Evolutionary conservation across 495 filamentous ascomycete genomes (phyloP), one percentile per base, ranked within the genome.

Genomic region (Aspergillus carlsbadensis): DNA sequence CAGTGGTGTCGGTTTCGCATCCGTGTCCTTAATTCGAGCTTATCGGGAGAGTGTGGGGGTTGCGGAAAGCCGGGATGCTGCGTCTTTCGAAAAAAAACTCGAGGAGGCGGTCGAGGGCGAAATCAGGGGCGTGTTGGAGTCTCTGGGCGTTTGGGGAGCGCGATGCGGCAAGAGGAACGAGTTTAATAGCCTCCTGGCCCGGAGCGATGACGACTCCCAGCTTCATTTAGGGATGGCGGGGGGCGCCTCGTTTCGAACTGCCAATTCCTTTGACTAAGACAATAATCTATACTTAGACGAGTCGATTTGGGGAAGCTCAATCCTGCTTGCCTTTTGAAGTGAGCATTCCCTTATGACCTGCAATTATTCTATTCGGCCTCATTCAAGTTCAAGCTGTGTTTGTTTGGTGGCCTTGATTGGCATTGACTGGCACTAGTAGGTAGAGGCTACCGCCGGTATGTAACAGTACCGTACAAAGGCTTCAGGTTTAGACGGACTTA

Each of bases 1-100:
- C 66, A 69, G 68, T 56, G 41, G 40, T 29, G 41, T 51, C 49
- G 57, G 62, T 63, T 64, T 75, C 65, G 68, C 73, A 73, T 71
- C 66, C 69, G 66, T 70, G 63, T 66, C 62, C 65, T 67, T 62
- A 53, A 44, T 52, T 31, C 26, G 36, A 39, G 52, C 37, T 59
- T 49, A 34, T 14, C 37, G 26, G 48, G 5, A 11, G 37, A 41
- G n/a, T 15, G 40, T 31, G 37, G 6, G 22, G 20, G 49, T 40
- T 33, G 41, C 17, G 45, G 21, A 46, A 10, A 43, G n/a, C 14
- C 26, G 24, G 46, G 15, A 15, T 37, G 44, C 36, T 33, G 26
- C 26, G 31, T 45, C 46, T 31, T 44, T 36, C 7, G 37, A 39
- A 45, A 36, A 5, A n/a, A 8, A 18, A 8, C 11, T 6, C 7